A percentile compares a stretch with the other conserved stretches of the same genome.
phyloP scores from a whole-genome alignment of 805 yeast species.

The Kodamaea neixiangensis region DNA sequence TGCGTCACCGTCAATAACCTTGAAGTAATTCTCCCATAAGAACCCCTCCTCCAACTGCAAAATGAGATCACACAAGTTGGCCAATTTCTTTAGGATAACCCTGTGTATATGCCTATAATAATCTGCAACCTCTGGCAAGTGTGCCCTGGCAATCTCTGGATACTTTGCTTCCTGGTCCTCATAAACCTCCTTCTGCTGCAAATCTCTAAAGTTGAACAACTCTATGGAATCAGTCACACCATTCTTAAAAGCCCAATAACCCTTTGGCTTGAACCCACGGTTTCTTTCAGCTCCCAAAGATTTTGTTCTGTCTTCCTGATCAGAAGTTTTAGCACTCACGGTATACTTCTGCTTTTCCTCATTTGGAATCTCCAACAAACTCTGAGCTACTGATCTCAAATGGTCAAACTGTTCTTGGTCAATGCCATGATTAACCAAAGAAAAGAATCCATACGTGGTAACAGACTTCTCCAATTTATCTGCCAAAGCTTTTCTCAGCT shows the following conservation, averaged over 20 bases:
- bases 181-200: constrained; percentile 25
- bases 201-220: constrained; percentile 29
- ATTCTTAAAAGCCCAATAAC: constrained; percentile 33
- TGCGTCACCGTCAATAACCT: constrained; percentile 23
- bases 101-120: constrained; percentile 26
- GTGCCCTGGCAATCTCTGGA: constrained; percentile 27
- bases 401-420: constrained; percentile 30
- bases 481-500: constrained; percentile 34
- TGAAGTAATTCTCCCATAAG: constrained; percentile 30
- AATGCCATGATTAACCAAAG: constrained; percentile 44
- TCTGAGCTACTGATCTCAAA: constrained; percentile 43
- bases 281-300: constrained; percentile 34
- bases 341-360: constrained; percentile 38
- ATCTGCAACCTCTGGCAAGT: constrained; percentile 24
- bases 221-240: constrained; percentile 30
- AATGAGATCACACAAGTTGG: constrained; percentile 27
- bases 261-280: constrained; percentile 31
- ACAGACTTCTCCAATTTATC: constrained; percentile 39
- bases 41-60: constrained; percentile 32
- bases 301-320: constrained; percentile 25
- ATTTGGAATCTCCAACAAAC: constrained; percentile 41
- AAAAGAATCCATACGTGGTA: constrained; percentile 47
- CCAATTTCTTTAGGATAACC: constrained; percentile 24
- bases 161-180: constrained; percentile 20
- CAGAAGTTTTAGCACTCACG: constrained; percentile 41